A percentile compares a stretch with the other conserved stretches of the same genome.
These are phyloP conservation scores for Boletellus deceptivus DNA, from an alignment of 1,284 basidiomycete genomes.

Conservation along the genomic window DNA sequence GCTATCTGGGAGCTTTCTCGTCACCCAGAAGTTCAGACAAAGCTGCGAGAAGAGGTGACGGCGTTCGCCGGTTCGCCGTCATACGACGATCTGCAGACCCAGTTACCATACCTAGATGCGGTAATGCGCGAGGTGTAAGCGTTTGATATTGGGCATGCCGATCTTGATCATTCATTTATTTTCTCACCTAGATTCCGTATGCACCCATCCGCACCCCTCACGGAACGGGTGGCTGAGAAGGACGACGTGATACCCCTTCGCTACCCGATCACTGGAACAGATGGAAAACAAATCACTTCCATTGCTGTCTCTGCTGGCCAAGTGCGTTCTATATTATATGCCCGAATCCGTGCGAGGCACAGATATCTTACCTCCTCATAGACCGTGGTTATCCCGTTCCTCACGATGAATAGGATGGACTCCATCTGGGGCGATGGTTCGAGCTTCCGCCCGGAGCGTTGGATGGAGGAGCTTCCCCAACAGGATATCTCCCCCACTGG, in stretches of 20 bases:
- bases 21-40: slow-evolving; percentile 8
- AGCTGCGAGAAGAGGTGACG: slow-evolving; percentile 5
- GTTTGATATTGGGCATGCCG: background rate
- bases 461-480: slow-evolving; percentile 4
- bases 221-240: slow-evolving; percentile 5
- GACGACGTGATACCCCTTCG: slow-evolving; percentile 9
- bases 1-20: slow-evolving; percentile 9
- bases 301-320: slow-evolving; percentile 6
- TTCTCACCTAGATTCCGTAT: slow-evolving; percentile 2
- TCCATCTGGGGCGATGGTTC: slow-evolving; percentile 5
- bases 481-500: slow-evolving; percentile 9
- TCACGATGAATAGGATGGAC: slow-evolving; percentile 7
- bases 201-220: slow-evolving; percentile 5
- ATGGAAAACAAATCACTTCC: slow-evolving; percentile 6
- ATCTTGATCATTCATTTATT: background rate
- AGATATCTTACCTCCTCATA: background rate
- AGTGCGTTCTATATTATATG: background rate
- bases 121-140: slow-evolving; percentile 9
- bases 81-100: slow-evolving; percentile 5
- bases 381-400: slow-evolving; percentile 7
- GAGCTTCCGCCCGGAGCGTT: slow-evolving; percentile 5
- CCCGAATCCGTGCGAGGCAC: background rate
- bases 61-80: slow-evolving; percentile 3
- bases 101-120: slow-evolving; percentile 11
- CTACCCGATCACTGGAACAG: background rate